Base-by-base conservation (phyloP, 2,329 filamentous ascomycete species). In the Phialocephala subalpina region DNA sequence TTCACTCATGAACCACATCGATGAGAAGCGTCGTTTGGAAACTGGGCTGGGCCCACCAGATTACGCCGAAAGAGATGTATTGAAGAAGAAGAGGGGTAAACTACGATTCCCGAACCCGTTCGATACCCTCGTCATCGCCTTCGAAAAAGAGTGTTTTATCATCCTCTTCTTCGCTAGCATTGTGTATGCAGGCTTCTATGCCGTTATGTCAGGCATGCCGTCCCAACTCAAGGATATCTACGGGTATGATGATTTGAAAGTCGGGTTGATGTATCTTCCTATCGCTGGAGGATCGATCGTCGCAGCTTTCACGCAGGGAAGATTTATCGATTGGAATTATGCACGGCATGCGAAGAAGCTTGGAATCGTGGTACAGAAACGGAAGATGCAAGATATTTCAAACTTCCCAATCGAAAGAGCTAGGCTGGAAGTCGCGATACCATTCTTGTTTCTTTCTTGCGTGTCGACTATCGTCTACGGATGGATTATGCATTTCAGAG, bases 281-380 rank as follows among this genome's bases (percentile, higher is more conserved):
- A 65, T 84, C 16, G 82, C 82, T 0, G 76, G 72, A 1, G 84
- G 84, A 0, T 81, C 81, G 14, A 75, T 84, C 6, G 71, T 79
- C 0, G 79, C 83, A 74, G 84, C 59, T 82, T 87, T 73, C 27
- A 74, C 73, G 11, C 82, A 84, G 65, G 90, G 92, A 7, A 76
- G 77, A 22, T 56, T 87, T 0, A 77, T 88, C 1, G 87, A 89
- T 38, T 62, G 86, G 84, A 93, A 93, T 76, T 95, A 91, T 76
- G 82, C 87, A 3, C 85, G 90, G 36, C 84, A 88, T 57, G 90
- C 91, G 0, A 82, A 81, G 55, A 82, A 82, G 27, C 78, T 88
- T 12, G 87, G 87, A 7, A 79, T 93, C 58, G 78, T 81, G 1
- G 83, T 92, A 66, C 83, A 84, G 66, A 83, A 81, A 65, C 87